Percentiles rank a stretch among this genome's conserved stretches.
phyloP scores from a whole-genome alignment of 257 asterid species.

The Marsdenia floribunda region DNA sequence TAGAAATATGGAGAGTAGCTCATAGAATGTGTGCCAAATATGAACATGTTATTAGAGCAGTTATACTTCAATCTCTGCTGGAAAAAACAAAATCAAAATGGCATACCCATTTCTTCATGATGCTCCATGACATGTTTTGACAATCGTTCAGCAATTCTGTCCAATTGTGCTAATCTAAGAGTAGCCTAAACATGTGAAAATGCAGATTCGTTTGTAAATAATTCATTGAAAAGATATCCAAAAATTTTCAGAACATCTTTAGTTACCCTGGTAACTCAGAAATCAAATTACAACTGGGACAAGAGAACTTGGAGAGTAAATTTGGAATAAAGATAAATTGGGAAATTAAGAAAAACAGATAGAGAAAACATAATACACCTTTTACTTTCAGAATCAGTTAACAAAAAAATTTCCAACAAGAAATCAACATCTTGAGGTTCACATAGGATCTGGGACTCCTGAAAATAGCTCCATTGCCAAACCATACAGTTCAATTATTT shows the following conservation, averaged over 20 bases:
- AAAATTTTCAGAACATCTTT: constrained; percentile 21
- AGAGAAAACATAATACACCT: not conserved
- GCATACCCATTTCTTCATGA: constrained; percentile 94
- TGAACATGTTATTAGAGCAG: not conserved
- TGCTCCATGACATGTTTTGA: constrained; percentile 96
- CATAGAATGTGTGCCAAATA: not conserved
- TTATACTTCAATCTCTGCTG: not conserved
- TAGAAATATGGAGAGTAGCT: not conserved
- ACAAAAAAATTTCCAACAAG: not conserved
- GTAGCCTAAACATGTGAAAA: constrained; percentile 68
- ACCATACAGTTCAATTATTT: not conserved
- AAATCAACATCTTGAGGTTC: not conserved
- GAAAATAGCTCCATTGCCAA: not conserved
- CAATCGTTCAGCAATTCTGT: constrained; percentile 77
- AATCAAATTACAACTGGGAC: not conserved
- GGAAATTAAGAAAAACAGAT: not conserved
- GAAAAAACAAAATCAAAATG: constrained; percentile 7
- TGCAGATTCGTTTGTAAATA: constrained; percentile 25
- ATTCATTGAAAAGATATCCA: constrained; percentile 19
- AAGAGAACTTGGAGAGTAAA: not conserved
- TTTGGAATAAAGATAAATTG: not conserved
- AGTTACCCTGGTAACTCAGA: constrained; percentile 6
- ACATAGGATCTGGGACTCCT: not conserved
- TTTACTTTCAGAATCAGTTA: not conserved
- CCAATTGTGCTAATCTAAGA: constrained; percentile 84